These are phyloP conservation scores for Claviceps cyperi DNA, from an alignment of 2,329 filamentous ascomycete genomes.

Conservation along the genomic window DNA sequence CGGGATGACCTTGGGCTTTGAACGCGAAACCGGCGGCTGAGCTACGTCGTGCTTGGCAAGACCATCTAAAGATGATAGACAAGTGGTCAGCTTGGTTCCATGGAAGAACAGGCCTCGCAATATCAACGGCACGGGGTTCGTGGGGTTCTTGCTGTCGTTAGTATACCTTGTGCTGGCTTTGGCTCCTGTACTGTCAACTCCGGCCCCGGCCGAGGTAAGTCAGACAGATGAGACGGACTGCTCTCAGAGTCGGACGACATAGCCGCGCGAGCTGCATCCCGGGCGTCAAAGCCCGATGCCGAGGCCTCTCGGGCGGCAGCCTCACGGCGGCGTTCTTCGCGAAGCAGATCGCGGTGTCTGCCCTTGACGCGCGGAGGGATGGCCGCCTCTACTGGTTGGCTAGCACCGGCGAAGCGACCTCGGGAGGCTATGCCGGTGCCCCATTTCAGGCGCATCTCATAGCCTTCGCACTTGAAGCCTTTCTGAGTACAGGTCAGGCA, in stretches of 20 bases:
- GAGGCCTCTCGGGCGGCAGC: neutral
- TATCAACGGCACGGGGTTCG: too few species aligned
- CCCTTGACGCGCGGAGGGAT: conserved; percentile 1
- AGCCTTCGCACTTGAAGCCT: conserved; percentile 1
- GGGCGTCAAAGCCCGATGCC: neutral
- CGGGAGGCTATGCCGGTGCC: conserved; percentile 2
- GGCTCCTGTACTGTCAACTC: too few species aligned
- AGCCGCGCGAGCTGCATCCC: neutral
- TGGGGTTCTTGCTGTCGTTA: too few species aligned
- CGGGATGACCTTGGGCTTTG: neutral
- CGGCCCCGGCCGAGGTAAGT: too few species aligned
- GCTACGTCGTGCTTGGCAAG: neutral
- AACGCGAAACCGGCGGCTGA: neutral
- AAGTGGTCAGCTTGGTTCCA: neutral
- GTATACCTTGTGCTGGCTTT: too few species aligned
- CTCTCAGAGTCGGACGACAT: neutral
- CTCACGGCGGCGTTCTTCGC: conserved; percentile 2
- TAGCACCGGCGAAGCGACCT: conserved; percentile 2
- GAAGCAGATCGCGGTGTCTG: conserved; percentile 2
- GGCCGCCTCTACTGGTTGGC: conserved; percentile 1
- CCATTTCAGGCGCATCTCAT: conserved; percentile 5
- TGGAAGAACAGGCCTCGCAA: too few species aligned
- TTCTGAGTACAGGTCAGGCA: conserved; percentile 1
- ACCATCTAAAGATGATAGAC: neutral
- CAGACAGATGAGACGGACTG: neutral